These are phyloP conservation scores for Fusarium transvaalense DNA, from an alignment of 2,329 filamentous ascomycete species.

Conservation along the genomic window DNA sequence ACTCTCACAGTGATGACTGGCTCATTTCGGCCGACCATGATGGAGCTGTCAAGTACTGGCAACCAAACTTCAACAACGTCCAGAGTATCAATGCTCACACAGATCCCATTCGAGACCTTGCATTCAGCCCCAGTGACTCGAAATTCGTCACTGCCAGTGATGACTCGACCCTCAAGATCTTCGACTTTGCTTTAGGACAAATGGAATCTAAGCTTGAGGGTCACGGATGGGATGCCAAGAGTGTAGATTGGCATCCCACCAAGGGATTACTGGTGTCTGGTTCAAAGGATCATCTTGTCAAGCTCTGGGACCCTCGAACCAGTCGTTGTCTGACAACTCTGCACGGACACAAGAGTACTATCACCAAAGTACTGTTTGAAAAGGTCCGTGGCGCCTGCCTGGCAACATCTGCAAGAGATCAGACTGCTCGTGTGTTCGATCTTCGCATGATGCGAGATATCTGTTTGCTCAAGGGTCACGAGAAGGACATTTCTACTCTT, in stretches of 20 bases:
- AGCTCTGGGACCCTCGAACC: constrained; percentile 97
- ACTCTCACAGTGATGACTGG: constrained; percentile 98
- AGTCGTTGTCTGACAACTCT: constrained; percentile 91
- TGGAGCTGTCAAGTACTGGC: constrained; percentile 97
- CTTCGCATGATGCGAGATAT: constrained; percentile 99
- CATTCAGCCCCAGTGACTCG: constrained; percentile 92
- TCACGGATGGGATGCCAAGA: constrained; percentile 98
- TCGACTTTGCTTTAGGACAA: constrained; percentile 89
- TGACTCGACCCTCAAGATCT: constrained; percentile 93
- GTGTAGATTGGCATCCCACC: constrained; percentile 95
- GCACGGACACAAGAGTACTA: constrained; percentile 96
- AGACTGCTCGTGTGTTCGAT: constrained; percentile 93
- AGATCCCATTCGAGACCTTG: constrained; percentile 89
- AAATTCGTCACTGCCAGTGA: constrained; percentile 98
- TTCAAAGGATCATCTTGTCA: constrained; percentile 97
- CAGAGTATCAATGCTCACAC: constrained; percentile 92
- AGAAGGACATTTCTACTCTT: constrained; percentile 94
- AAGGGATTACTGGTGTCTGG: constrained; percentile 95
- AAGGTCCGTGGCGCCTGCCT: constrained; percentile 85
- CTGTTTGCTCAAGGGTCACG: constrained; percentile 90
- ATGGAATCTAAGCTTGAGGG: constrained; percentile 88
- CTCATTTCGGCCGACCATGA: constrained; percentile 95
- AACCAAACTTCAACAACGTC: constrained; percentile 99
- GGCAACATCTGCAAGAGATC: constrained; percentile 92
- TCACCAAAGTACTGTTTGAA: constrained; percentile 93